Conservation (phyloP, 768 basidiomycete genomes). For the Hirschioporus abietinus region DNA sequence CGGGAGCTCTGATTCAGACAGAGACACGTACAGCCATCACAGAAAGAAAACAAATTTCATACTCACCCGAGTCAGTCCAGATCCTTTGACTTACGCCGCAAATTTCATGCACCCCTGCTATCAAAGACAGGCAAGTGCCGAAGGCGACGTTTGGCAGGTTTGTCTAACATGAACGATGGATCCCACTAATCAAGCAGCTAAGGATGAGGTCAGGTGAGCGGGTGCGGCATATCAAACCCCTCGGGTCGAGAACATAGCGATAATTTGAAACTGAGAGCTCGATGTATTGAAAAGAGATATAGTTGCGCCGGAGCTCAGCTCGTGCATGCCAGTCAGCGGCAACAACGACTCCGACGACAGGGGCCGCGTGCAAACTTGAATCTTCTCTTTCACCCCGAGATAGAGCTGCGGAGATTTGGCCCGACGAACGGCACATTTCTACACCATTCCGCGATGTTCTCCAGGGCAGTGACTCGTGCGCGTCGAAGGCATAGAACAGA, state of each 20-base stretch:
- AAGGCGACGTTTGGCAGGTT: background rate
- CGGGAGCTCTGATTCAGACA: background rate
- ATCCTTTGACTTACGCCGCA: background rate
- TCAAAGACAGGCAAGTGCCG: background rate
- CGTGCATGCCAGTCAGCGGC: background rate
- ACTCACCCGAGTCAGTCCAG: background rate
- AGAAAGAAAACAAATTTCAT: background rate
- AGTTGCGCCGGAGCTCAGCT: background rate
- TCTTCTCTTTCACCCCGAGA: background rate
- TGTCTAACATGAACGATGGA: background rate
- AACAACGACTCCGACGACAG: background rate
- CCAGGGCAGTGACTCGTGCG: background rate
- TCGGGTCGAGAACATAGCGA: no score
- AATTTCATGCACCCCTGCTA: background rate
- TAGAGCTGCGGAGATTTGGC: background rate
- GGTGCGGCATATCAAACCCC: no score
- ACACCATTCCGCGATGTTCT: background rate
- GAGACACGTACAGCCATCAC: background rate
- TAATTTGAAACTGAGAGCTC: no score
- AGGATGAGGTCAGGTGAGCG: no score
- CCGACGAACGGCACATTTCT: background rate
- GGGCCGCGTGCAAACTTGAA: background rate
- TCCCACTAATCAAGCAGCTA: background rate
- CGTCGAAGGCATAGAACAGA: background rate
- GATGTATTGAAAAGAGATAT: background rate